Evolutionary conservation across 2,329 filamentous ascomycete genomes (phyloP), one percentile per base, ranked within the genome.

Genomic region (Aureobasidium subglaciale): DNA sequence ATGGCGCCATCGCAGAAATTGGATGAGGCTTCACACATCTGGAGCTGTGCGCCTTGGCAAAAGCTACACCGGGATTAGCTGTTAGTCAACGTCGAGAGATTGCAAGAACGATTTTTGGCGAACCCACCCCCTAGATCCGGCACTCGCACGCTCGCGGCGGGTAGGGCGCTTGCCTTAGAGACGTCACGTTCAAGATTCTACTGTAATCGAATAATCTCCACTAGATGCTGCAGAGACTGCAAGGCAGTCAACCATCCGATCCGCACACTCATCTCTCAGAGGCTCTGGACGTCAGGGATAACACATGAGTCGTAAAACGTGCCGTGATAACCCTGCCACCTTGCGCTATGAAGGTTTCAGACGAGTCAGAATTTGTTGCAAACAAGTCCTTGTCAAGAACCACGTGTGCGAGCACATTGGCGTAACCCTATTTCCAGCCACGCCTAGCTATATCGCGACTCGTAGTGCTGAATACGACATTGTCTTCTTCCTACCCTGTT

Each of bases 381-480:
- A 49, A 49, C 45, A 20, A 15, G 13, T 37, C 32, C 11, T 30
- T n/a, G n/a, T n/a, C n/a, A 10, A 24, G n/a, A 10, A 5, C 43
- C 45, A 49, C 45, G 45, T 49, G 45, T 15, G n/a, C n/a, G n/a
- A n/a, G n/a, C n/a, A 49, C 20, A 27, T 37, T 30, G 32, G 45
- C 45, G 45, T 5, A 18, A 49, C 35, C 45, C 20, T 45, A 37
- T 20, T 7, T n/a, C 18, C 35, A 40, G 35, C 35, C 48, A 40
- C 35, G n/a, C 13, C 29, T 32, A 37, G 32, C 13, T 49, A 0
- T 6, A 16, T 16, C 48, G 16, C 16, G 48, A 40, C 48, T 52
- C 48, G 48, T 25, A 27, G 13, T 25, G n/a, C n/a, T n/a, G n/a
- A n/a, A n/a, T n/a, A n/a, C n/a, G n/a, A n/a, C n/a, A n/a, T n/a